These are phyloP conservation scores for Sporothrix brunneoviolacea DNA, from an alignment of 2,329 filamentous ascomycete species.

Conservation along the genomic window DNA sequence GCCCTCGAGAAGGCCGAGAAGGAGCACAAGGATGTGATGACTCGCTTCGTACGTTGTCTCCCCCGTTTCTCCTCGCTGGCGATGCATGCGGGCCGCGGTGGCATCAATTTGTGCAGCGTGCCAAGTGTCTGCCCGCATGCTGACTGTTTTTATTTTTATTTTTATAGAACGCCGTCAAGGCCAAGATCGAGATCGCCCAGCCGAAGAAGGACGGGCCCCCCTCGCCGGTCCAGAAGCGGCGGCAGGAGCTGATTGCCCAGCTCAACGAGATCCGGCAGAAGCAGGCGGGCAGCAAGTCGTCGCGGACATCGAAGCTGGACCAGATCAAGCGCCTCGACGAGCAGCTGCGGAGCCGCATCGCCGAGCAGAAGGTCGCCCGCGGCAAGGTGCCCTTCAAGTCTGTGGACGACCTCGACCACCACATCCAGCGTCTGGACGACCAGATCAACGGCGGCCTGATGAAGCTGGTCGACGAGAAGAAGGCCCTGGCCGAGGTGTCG, in stretches of 20 bases:
- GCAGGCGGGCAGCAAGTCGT: constrained; percentile 81
- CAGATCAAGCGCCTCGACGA: constrained; percentile 90
- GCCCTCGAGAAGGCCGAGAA: constrained; percentile 77
- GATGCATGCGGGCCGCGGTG: no score
- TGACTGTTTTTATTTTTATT: not conserved
- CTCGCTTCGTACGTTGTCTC: constrained; percentile 35
- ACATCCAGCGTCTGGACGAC: constrained; percentile 74
- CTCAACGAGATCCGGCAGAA: constrained; percentile 77
- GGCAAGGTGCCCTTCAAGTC: constrained; percentile 79
- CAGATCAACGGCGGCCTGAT: constrained; percentile 84
- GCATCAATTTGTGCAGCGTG: no score
- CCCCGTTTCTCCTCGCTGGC: no score
- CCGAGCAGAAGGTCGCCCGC: constrained; percentile 80
- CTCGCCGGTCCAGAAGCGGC: constrained; percentile 72
- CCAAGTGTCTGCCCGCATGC: no score
- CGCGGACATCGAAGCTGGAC: constrained; percentile 70
- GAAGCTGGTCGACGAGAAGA: constrained; percentile 97
- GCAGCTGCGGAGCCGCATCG: constrained; percentile 75
- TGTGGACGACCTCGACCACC: constrained; percentile 76
- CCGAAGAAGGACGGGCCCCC: constrained; percentile 68
- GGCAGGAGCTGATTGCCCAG: constrained; percentile 77
- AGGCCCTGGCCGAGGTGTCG: constrained; percentile 77
- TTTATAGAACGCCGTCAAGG: constrained; percentile 73
- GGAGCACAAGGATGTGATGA: constrained; percentile 71
- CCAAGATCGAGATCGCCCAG: constrained; percentile 77